Conservation (phyloP, 306 rosid species). For the Styphnolobium japonicum region DNA sequence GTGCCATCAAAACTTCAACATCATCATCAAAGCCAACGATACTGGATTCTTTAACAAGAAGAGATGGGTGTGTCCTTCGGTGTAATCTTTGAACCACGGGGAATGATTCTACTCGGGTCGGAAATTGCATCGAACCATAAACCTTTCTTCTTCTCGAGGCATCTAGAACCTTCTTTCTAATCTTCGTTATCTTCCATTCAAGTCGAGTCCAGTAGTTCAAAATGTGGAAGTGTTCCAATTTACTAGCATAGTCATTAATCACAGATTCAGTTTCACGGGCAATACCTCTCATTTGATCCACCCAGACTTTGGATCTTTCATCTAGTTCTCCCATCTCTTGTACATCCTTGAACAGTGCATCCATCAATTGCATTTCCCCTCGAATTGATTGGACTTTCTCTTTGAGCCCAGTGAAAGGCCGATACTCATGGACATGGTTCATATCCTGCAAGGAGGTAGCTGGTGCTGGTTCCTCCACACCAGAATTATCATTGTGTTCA, state of each 20-base stretch:
- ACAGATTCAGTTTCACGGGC: neutral
- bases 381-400: neutral
- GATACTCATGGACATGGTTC: neutral
- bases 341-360: constrained; percentile 12
- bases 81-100: neutral
- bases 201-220: neutral
- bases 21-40: constrained; percentile 30
- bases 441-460: neutral
- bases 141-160: neutral
- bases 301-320: constrained; percentile 4
- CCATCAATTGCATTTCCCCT: constrained; percentile 8
- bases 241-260: neutral
- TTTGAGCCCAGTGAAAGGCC: neutral
- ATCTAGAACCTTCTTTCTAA: neutral
- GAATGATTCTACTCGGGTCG: neutral
- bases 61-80: neutral
- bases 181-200: neutral
- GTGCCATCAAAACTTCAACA: neutral
- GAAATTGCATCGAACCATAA: neutral
- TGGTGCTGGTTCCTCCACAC: neutral
- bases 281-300: neutral
- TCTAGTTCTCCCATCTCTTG: neutral
- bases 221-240: neutral
- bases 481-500: neutral
- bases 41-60: neutral